Evolutionary conservation across 1,284 basidiomycete species (phyloP).

Genomic region (Inonotus obliquus): DNA sequence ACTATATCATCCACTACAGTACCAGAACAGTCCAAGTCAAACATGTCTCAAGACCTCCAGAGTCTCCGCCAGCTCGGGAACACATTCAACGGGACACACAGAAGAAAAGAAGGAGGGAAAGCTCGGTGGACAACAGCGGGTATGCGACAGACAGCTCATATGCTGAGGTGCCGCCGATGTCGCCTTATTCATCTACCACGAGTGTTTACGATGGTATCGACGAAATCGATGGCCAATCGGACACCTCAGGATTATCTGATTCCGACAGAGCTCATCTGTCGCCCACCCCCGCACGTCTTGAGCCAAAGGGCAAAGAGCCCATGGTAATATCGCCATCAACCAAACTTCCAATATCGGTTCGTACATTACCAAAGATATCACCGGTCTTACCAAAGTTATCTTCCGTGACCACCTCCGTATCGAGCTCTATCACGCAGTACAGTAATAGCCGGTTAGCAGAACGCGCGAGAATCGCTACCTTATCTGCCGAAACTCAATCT

Average conservation of each 20-base stretch:
- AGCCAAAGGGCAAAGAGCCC: not conserved
- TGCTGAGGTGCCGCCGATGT: conserved; percentile 2
- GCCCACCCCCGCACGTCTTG: not conserved
- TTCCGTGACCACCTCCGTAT: not conserved
- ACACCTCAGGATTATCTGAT: not conserved
- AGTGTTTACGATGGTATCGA: not conserved
- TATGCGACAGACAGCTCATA: conserved; percentile 2
- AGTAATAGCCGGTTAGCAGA: conserved; percentile 7
- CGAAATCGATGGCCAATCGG: not conserved
- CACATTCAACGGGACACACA: not conserved
- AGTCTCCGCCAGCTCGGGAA: not conserved
- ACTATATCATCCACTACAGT: not conserved
- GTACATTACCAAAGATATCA: not conserved
- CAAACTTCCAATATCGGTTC: not conserved
- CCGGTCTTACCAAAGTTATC: not conserved
- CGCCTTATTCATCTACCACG: not conserved
- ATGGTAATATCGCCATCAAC: not conserved
- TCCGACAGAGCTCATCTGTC: not conserved
- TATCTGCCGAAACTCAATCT: not conserved
- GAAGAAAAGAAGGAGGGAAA: not conserved
- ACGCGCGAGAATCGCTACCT: conserved; percentile 1
- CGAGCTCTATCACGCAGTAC: conserved; percentile 1
- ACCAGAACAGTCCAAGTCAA: not conserved
- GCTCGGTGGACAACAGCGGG: not conserved
- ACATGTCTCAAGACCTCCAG: not conserved